Evolutionary conservation across 768 basidiomycete species (phyloP), one percentile per base, ranked within the genome.

Genomic region (Mrakia gelida): DNA sequence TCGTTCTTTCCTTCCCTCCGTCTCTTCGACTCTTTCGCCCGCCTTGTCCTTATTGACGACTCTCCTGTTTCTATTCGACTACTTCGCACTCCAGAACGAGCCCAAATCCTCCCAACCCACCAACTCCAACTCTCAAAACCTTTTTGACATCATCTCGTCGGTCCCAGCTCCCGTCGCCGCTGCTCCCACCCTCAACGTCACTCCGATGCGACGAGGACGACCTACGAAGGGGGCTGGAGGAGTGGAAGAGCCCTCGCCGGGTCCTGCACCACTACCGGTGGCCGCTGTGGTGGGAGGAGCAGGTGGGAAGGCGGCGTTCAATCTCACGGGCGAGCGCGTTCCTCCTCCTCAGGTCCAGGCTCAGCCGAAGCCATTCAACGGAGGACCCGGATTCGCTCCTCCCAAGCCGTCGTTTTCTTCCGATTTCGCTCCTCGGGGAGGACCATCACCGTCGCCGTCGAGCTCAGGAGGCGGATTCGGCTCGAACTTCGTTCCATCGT

Each of bases 131-230:
- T 30, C 38, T 2, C 54, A 49, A 43, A 73, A 78, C 38, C 68
- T 78, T 2, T 78, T 68, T 28, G 73, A 78, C 45, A 78, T 78
- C 63, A 78, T 78, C 63, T 74, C 72, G 1, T 74, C 77, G 10
- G 77, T 78, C 52, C 71, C 71, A 28, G 63, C 77, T 15, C 56
- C 77, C 26, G n/a, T 72, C 0, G 71, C 77, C 15, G 52, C 77
- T 1, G 30, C 73, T 4, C 65, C 73, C 2, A 41, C 41, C 11
- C 16, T 65, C 16, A 78, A 73, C 73, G 68, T 78, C 45, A 78
- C 73, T 16, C 77, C 77, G 16, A 78, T 78, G 77, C 72, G 77
- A 52, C 77, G 77, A 21, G 77, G 77, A 30, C 65, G 77, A 26
- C 77, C 77, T 10, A 75, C 77, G 23, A 72, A 72, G 59, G 67